Percentiles rank a stretch among this genome's conserved stretches.
Conservation (phyloP, 257 asterid species). For the Galeopsis tetrahit region DNA sequence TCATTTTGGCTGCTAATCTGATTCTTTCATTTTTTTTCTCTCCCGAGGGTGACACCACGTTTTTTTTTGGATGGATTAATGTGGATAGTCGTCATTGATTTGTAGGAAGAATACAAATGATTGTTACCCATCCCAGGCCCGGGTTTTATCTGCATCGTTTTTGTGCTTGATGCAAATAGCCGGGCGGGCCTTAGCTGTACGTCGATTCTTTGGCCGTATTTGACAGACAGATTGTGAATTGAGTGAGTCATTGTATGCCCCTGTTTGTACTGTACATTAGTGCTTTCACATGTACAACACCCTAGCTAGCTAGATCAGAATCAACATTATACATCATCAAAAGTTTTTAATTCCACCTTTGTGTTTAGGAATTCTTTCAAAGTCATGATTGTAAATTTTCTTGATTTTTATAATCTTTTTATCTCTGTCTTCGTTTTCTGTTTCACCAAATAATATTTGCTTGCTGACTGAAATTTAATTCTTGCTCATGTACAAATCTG, state of each 20-base stretch:
- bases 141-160: conserved; percentile 35
- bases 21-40: conserved; percentile 66
- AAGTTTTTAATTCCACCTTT: conserved; percentile 18
- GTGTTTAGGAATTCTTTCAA: not conserved
- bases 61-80: conserved; percentile 33
- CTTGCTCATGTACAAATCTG: too few species aligned
- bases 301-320: conserved; percentile 39
- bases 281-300: conserved; percentile 43
- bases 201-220: conserved; percentile 41
- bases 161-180: conserved; percentile 46
- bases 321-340: conserved; percentile 36
- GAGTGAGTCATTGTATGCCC: conserved; percentile 38
- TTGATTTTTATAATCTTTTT: too few species aligned
- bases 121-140: conserved; percentile 36
- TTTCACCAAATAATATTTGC: too few species aligned
- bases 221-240: conserved; percentile 42
- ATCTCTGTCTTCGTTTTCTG: too few species aligned
- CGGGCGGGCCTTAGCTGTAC: conserved; percentile 36
- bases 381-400: not conserved
- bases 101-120: conserved; percentile 34
- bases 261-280: conserved; percentile 58
- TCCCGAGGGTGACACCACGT: conserved; percentile 35
- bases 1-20: conserved; percentile 68
- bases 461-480: too few species aligned
- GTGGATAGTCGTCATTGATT: conserved; percentile 31